Conservation (phyloP, 495 filamentous ascomycete genomes). For the Aspergillus cavernicola region DNA sequence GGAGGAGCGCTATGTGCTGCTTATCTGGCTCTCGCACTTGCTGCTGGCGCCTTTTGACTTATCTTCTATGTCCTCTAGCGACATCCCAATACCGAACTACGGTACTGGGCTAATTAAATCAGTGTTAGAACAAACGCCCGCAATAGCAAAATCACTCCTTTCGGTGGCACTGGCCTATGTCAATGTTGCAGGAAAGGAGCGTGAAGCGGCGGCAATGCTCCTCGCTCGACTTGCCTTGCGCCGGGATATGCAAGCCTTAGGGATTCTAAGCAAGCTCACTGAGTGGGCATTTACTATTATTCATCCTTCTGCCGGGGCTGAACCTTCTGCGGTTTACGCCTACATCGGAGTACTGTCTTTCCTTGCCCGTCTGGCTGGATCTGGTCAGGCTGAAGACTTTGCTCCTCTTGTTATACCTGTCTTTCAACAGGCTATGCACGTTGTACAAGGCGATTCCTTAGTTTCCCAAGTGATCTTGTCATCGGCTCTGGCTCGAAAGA, state of each 20-base stretch:
- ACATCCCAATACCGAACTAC: constrained; percentile 32
- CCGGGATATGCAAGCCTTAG: constrained; percentile 78
- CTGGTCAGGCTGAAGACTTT: constrained; percentile 52
- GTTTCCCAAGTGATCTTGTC: constrained; percentile 48
- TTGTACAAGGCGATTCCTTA: constrained; percentile 33
- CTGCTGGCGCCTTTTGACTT: constrained; percentile 93
- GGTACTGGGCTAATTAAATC: constrained; percentile 19
- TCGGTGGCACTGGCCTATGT: constrained; percentile 69
- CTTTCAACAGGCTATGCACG: constrained; percentile 46
- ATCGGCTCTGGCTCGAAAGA: constrained; percentile 74
- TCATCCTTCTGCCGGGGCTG: constrained; percentile 28
- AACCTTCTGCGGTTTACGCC: constrained; percentile 50
- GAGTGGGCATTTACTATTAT: constrained; percentile 64
- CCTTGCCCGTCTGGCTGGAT: constrained; percentile 65
- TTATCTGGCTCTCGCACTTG: constrained; percentile 92
- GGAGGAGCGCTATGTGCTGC: constrained; percentile 83
- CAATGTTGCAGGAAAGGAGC: constrained; percentile 73
- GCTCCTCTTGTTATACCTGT: constrained; percentile 45
- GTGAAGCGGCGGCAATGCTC: constrained; percentile 78
- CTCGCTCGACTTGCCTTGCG: constrained; percentile 77
- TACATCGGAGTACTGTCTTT: constrained; percentile 74
- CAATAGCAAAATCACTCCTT: constrained; percentile 66
- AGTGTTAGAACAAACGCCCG: constrained; percentile 51
- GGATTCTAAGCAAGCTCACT: constrained; percentile 61
- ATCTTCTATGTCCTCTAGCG: constrained; percentile 69